phyloP scores from a whole-genome alignment of 345 rosid species.

The Salix suchowensis region DNA sequence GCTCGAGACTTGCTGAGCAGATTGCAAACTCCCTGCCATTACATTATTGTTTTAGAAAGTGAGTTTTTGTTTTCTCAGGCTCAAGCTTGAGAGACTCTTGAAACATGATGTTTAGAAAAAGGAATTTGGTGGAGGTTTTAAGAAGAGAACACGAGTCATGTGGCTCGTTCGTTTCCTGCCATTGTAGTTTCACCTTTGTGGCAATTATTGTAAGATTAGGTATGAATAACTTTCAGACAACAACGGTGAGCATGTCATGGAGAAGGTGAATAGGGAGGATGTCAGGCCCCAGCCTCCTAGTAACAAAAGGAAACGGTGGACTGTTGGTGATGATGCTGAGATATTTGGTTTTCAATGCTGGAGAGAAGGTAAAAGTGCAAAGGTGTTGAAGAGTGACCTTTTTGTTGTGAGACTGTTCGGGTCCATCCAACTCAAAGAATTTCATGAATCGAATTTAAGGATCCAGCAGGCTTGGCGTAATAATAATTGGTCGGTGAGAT shows the following conservation, averaged over 20 bases:
- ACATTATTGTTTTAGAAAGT: neutral
- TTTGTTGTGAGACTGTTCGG: no score
- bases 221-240: slow-evolving; percentile 17
- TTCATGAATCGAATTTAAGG: no score
- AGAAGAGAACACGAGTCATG: slow-evolving; percentile 29
- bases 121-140: slow-evolving; percentile 31
- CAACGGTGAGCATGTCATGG: slow-evolving; percentile 14
- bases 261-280: slow-evolving; percentile 24
- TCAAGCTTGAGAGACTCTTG: neutral
- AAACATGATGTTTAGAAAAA: slow-evolving; percentile 28
- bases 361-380: no score
- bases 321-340: no score
- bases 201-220: slow-evolving; percentile 22
- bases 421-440: no score
- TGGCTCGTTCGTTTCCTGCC: slow-evolving; percentile 41
- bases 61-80: slow-evolving; percentile 12
- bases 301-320: no score
- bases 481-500: no score
- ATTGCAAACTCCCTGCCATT: no score
- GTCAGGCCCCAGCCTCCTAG: neutral
- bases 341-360: no score
- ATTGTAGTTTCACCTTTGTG: slow-evolving; percentile 22
- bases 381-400: no score
- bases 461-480: no score
- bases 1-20: fast-evolving